phyloP scores from a whole-genome alignment of 2,329 filamentous ascomycete species.

The Aspergillus sp. region DNA sequence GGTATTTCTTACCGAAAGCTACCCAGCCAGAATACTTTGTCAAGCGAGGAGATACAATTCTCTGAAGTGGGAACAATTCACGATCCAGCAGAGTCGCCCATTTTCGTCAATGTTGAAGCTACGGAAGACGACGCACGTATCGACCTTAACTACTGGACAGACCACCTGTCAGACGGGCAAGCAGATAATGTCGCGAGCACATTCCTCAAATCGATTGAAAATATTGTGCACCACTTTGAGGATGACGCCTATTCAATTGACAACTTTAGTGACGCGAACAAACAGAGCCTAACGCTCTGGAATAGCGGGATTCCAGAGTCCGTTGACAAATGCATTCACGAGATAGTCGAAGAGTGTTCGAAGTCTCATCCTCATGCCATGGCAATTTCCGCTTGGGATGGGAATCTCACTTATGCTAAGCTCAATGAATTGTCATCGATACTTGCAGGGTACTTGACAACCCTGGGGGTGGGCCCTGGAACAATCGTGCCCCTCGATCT shows the following conservation, averaged over 20 bases:
- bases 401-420: constrained; percentile 35
- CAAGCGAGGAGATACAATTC: constrained; percentile 37
- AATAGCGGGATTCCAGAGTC: constrained; percentile 27
- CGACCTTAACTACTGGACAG: constrained; percentile 47
- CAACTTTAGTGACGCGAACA: constrained; percentile 41
- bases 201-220: constrained; percentile 40
- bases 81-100: constrained; percentile 52
- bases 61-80: constrained; percentile 43
- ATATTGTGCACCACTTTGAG: constrained; percentile 40
- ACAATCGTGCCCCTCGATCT: constrained; percentile 31
- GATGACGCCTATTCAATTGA: constrained; percentile 37
- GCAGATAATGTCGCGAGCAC: constrained; percentile 42
- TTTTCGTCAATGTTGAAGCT: constrained; percentile 53
- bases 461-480: constrained; percentile 31
- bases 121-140: constrained; percentile 42
- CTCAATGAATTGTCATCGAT: constrained; percentile 35
- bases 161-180: constrained; percentile 41
- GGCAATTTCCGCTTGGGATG: constrained; percentile 38
- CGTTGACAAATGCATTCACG: constrained; percentile 32
- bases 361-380: constrained; percentile 24
- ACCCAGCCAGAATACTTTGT: constrained; percentile 29
- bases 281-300: constrained; percentile 32
- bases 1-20: constrained; percentile 51
- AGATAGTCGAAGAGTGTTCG: constrained; percentile 29
- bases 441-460: constrained; percentile 33